Conservation (phyloP, 176 grass and related monocot genomes). For the Oryza glumipatula region DNA sequence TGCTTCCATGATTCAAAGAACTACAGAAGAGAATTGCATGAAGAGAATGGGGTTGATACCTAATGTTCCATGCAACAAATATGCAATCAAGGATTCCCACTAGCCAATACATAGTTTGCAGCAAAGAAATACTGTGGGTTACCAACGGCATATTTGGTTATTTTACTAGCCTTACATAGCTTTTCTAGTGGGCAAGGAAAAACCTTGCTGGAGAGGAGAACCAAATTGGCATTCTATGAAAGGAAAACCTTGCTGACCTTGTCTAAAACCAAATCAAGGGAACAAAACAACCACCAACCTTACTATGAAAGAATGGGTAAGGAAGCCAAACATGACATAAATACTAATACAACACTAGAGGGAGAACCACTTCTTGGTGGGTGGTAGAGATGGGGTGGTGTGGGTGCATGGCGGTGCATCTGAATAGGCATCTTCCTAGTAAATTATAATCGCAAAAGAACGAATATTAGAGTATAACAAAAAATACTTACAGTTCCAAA, state of each 20-base stretch:
- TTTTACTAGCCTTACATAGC: not conserved
- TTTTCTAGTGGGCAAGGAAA: not conserved
- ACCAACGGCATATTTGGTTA: not conserved
- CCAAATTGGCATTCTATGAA: not conserved
- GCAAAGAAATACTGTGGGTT: slow-evolving; percentile 4
- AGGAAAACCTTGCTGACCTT: not conserved
- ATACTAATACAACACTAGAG: not conserved
- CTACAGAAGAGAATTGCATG: slow-evolving; percentile 2
- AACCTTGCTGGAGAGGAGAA: not conserved
- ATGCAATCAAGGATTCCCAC: slow-evolving; percentile 9
- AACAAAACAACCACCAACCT: not conserved
- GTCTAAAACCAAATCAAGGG: not conserved
- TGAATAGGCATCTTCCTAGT: not conserved
- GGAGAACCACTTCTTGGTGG: not conserved
- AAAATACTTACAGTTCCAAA: slow-evolving; percentile 42
- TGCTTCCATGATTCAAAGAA: slow-evolving; percentile 19
- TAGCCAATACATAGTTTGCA: slow-evolving; percentile 20
- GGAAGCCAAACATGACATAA: not conserved
- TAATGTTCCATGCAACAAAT: slow-evolving; percentile 22
- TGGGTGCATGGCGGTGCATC: not conserved
- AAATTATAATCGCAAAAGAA: not conserved
- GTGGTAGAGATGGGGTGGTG: not conserved
- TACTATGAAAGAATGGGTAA: not conserved
- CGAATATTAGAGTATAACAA: slow-evolving; percentile 16
- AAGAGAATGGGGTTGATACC: slow-evolving; percentile 10